Conservation (phyloP, 225 moss, liverwort and hornwort species). For the Climacium dendroides region DNA sequence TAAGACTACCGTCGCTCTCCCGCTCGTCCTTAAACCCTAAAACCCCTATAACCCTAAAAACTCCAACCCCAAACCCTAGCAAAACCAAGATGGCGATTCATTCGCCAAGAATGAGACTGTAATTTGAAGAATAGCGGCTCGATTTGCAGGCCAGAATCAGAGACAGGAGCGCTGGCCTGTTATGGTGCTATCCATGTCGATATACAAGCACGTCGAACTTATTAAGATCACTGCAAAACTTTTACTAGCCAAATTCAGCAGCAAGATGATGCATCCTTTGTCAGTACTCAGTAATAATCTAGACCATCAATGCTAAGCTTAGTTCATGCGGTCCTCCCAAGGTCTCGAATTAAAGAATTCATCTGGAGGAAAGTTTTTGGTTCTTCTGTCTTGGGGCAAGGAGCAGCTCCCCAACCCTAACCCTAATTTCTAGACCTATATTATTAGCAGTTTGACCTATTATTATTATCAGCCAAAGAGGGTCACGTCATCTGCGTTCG, state of each 20-base stretch:
- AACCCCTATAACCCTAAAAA: neutral
- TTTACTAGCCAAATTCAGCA: neutral
- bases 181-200: neutral
- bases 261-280: neutral
- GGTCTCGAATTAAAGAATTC: neutral
- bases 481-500: no score
- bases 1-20: neutral
- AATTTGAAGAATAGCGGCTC: neutral
- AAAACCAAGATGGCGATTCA: neutral
- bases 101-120: neutral
- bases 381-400: neutral
- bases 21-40: slow-evolving; percentile 13
- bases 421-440: neutral
- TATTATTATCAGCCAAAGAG: no score
- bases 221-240: neutral
- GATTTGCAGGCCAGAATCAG: neutral
- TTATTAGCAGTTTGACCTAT: neutral
- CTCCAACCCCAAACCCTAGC: neutral
- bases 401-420: neutral
- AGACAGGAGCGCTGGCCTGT: neutral
- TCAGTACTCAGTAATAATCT: neutral
- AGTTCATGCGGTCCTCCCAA: neutral
- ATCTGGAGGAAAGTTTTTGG: neutral
- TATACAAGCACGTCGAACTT: neutral
- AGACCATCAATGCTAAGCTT: neutral